phyloP scores from a whole-genome alignment of 2,329 filamentous ascomycete genomes.

The Apiospora hydei region DNA sequence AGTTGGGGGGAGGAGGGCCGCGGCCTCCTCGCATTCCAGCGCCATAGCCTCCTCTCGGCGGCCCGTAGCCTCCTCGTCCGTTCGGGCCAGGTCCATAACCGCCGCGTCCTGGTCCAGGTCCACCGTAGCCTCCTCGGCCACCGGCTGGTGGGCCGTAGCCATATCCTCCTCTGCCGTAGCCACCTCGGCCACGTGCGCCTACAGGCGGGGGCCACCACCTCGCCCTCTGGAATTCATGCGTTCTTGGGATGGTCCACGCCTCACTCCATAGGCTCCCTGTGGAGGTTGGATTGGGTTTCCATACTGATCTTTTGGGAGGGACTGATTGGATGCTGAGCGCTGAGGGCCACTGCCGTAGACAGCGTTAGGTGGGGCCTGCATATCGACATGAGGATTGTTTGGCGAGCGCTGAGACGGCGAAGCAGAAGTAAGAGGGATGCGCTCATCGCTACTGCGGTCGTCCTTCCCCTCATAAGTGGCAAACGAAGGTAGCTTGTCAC shows the following conservation, averaged over 20 bases:
- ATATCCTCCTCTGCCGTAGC: conserved; percentile 53
- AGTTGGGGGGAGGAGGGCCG: conserved; percentile 51
- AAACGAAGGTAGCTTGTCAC: conserved; percentile 58
- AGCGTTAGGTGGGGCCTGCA: conserved; percentile 46
- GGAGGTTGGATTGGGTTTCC: conserved; percentile 62
- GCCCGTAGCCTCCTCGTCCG: conserved; percentile 44
- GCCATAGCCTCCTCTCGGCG: conserved; percentile 42
- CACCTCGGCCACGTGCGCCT: conserved; percentile 60
- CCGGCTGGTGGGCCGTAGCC: conserved; percentile 50
- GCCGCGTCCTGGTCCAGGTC: conserved; percentile 51
- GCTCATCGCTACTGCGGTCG: conserved; percentile 71
- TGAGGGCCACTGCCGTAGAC: conserved; percentile 41
- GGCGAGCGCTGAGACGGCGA: conserved; percentile 67
- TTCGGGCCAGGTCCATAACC: conserved; percentile 51
- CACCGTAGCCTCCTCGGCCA: conserved; percentile 56
- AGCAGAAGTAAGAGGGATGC: conserved; percentile 71
- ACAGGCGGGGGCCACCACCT: conserved; percentile 51
- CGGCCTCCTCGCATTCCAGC: conserved; percentile 47
- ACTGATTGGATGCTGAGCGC: conserved; percentile 49
- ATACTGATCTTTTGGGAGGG: conserved; percentile 64
- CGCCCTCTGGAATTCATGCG: conserved; percentile 62
- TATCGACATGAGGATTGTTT: conserved; percentile 51
- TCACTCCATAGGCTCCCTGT: conserved; percentile 53
- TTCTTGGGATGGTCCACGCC: conserved; percentile 55
- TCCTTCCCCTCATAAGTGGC: conserved; percentile 73